Evolutionary conservation across 768 basidiomycete genomes (phyloP).

Genomic region (Dendrothele bispora): DNA sequence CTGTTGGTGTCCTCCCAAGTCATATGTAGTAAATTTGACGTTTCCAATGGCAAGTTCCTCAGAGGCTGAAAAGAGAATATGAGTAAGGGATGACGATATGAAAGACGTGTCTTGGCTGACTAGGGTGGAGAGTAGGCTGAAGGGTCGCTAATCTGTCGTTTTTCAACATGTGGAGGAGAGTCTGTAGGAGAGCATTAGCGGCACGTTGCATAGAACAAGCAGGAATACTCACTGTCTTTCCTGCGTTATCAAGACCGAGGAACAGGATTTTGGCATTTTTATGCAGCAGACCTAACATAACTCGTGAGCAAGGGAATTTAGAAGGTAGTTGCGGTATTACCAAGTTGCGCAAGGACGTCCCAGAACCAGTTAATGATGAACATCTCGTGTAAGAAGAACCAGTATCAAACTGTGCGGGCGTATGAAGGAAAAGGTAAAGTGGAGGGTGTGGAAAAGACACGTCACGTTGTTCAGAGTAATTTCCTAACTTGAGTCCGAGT

Average conservation of each 20-base stretch:
- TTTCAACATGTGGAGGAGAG: conserved; percentile 98
- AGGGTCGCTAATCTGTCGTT: conserved; percentile 97
- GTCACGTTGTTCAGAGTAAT: conserved; percentile 2
- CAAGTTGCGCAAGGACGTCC: conserved; percentile 92
- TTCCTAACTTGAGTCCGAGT: no score
- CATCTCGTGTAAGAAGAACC: conserved; percentile 45
- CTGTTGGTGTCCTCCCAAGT: conserved; percentile 96
- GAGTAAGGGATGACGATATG: conserved; percentile 6
- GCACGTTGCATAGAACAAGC: not conserved
- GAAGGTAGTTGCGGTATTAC: conserved; percentile 37
- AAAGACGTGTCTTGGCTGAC: conserved; percentile 41
- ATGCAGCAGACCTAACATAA: conserved; percentile 72
- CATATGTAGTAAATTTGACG: conserved; percentile 98
- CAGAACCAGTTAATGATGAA: conserved; percentile 95
- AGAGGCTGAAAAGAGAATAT: conserved; percentile 61
- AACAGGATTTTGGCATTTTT: conserved; percentile 99
- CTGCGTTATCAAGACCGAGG: conserved; percentile 98
- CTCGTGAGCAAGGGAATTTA: conserved; percentile 4
- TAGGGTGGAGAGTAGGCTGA: conserved; percentile 98
- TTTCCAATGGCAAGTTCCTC: conserved; percentile 99
- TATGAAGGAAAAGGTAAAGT: conserved; percentile 6
- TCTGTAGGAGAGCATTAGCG: conserved; percentile 44
- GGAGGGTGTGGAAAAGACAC: not conserved
- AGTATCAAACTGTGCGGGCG: not conserved
- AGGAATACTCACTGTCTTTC: conserved; percentile 85